These are phyloP conservation scores for Hypoxylon lienhwacheense DNA, from an alignment of 495 filamentous ascomycete genomes.

Conservation along the genomic window DNA sequence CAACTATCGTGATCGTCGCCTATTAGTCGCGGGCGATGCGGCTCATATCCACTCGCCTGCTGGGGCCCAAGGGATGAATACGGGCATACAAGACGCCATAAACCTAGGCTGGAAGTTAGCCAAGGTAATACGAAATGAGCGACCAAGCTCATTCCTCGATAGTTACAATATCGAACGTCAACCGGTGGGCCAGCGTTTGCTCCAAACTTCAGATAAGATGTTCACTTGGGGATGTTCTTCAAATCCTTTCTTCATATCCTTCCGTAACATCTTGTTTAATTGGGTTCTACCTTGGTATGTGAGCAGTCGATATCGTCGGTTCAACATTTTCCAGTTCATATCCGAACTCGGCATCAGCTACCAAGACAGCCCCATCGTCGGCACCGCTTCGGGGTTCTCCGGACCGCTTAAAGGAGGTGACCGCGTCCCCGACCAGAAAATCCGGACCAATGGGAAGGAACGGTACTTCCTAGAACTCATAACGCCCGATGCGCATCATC, in stretches of 20 bases:
- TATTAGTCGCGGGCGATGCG: conserved; percentile 59
- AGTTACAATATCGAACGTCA: conserved; percentile 44
- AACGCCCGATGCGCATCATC: conserved; percentile 22
- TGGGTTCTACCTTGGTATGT: conserved; percentile 42
- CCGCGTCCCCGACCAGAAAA: conserved; percentile 32
- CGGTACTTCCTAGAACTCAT: conserved; percentile 28
- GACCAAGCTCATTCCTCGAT: conserved; percentile 34
- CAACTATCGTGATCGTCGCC: conserved; percentile 42
- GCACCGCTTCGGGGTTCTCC: conserved; percentile 11
- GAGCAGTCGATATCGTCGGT: conserved; percentile 16
- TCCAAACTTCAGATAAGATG: conserved; percentile 40
- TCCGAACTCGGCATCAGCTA: conserved; percentile 47
- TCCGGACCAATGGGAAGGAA: conserved; percentile 14
- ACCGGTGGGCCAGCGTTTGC: conserved; percentile 39
- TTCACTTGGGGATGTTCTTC: conserved; percentile 42
- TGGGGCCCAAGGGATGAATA: conserved; percentile 63
- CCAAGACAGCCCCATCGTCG: conserved; percentile 32
- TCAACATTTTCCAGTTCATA: conserved; percentile 40
- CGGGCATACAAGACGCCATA: conserved; percentile 58
- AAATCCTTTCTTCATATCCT: conserved; percentile 30
- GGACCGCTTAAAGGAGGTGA: conserved; percentile 35
- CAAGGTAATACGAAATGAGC: conserved; percentile 34
- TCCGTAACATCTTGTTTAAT: conserved; percentile 41
- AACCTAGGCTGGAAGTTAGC: conserved; percentile 62
- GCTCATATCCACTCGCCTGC: conserved; percentile 60